Evolutionary conservation across 805 yeast species (phyloP).

Genomic region (Jamesozyma piceae): DNA sequence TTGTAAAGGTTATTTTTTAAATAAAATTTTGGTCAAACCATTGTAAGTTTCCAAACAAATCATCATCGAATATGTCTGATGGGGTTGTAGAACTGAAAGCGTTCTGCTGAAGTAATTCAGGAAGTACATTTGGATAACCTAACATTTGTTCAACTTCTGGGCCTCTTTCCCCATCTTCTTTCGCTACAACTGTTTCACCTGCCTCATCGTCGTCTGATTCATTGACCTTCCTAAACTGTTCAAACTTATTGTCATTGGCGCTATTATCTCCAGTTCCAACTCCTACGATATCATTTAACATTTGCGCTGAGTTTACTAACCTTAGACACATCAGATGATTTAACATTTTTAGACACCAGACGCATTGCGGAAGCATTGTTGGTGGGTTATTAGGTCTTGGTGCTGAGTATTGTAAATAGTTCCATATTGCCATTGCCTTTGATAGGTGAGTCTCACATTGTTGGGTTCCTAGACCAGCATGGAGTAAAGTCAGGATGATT

Average conservation of each 20-base stretch:
- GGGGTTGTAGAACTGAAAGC: background rate
- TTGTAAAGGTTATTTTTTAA: too few species aligned
- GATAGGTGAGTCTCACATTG: conserved; percentile 7
- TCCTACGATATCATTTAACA: conserved; percentile 35
- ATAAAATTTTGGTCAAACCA: conserved; percentile 43
- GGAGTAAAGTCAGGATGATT: conserved; percentile 34
- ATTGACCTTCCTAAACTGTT: conserved; percentile 38
- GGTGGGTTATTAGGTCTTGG: conserved; percentile 29
- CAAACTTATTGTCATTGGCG: conserved; percentile 40
- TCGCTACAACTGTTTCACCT: background rate
- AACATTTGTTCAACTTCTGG: background rate
- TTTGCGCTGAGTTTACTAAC: conserved; percentile 33
- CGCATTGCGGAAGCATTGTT: conserved; percentile 47
- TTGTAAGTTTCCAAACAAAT: conserved; percentile 36
- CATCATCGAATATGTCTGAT: conserved; percentile 16
- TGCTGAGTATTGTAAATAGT: conserved; percentile 14
- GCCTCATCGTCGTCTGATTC: conserved; percentile 7
- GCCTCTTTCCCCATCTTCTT: background rate
- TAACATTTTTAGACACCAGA: conserved; percentile 53
- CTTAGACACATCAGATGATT: conserved; percentile 43
- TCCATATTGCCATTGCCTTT: conserved; percentile 16
- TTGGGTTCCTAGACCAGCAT: conserved; percentile 31
- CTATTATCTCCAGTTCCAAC: conserved; percentile 45
- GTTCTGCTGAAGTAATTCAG: background rate
- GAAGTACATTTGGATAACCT: background rate